Percentiles rank a stretch among this genome's conserved stretches.
phyloP scores from a whole-genome alignment of 352 stramenopile species.

The Pythium vanterpoolii region DNA sequence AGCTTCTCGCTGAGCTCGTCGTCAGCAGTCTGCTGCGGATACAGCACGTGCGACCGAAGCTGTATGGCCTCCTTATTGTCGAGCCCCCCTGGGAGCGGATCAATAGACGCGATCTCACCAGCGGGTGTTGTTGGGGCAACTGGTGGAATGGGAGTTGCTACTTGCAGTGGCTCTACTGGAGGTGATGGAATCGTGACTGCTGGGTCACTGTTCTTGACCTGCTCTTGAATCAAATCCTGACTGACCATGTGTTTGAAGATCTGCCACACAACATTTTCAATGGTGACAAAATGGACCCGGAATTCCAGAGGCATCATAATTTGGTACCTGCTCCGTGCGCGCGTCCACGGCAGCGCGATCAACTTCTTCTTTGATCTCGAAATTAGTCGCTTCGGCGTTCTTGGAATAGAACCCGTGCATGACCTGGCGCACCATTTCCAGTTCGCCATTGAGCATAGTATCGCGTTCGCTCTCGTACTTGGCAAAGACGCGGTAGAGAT shows the following conservation, averaged over 20 bases:
- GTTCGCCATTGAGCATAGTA: conserved; percentile 72
- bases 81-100: background rate
- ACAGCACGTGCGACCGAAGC: conserved; percentile 1
- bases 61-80: background rate
- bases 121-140: background rate
- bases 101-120: background rate
- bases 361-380: conserved; percentile 52
- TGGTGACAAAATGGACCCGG: background rate
- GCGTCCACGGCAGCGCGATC: conserved; percentile 45
- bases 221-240: conserved; percentile 41
- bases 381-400: conserved; percentile 66
- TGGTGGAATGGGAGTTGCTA: background rate
- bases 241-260: conserved; percentile 61
- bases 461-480: conserved; percentile 78
- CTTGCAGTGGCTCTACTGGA: background rate
- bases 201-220: background rate
- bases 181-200: background rate
- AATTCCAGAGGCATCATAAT: background rate
- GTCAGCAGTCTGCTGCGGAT: conserved; percentile 34
- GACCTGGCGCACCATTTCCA: conserved; percentile 77
- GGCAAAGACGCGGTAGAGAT: conserved; percentile 70
- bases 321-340: conserved; percentile 39
- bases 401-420: conserved; percentile 79
- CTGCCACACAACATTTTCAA: conserved; percentile 6
- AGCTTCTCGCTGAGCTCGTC: conserved; percentile 66